Conservation (phyloP, 129 eudicot species). For the carrot (Daucus carota) region DNA sequence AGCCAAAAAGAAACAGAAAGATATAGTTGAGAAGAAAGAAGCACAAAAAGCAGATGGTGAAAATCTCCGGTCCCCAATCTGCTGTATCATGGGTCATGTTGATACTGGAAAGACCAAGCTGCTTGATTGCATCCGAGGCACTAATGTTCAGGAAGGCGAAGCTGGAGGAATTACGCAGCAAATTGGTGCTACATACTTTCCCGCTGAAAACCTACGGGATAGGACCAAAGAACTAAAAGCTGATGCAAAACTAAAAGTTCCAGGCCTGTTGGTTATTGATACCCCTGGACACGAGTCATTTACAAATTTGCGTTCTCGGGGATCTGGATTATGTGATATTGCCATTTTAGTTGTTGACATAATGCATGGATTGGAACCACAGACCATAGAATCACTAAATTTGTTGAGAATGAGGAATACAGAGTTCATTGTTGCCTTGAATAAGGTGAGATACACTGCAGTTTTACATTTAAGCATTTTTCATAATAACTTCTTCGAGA, state of each 20-base stretch:
- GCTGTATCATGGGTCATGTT: constrained; percentile 98
- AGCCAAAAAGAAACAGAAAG: constrained; percentile 32
- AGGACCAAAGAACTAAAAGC: constrained; percentile 92
- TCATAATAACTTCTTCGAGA: not conserved
- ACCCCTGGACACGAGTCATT: constrained; percentile 98
- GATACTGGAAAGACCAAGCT: constrained; percentile 95
- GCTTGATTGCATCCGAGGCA: constrained; percentile 92
- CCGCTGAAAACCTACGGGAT: constrained; percentile 88
- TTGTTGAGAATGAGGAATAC: constrained; percentile 85
- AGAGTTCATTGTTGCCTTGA: constrained; percentile 84
- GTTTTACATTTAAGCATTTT: not conserved
- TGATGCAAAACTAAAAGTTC: constrained; percentile 85
- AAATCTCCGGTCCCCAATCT: constrained; percentile 82
- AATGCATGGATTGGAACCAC: constrained; percentile 97
- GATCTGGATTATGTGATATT: constrained; percentile 91
- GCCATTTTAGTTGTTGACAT: constrained; percentile 95
- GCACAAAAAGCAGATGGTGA: constrained; percentile 34
- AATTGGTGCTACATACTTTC: constrained; percentile 94
- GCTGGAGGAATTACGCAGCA: constrained; percentile 99
- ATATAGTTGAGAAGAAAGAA: constrained; percentile 26
- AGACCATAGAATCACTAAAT: constrained; percentile 86
- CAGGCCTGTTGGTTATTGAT: constrained; percentile 90
- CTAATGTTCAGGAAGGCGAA: constrained; percentile 98
- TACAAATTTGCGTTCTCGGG: constrained; percentile 83
- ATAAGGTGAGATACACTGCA: constrained; percentile 44